These are phyloP conservation scores for Mucor sp. DNA, from an alignment of 371 early-diverging fungal species.

Conservation along the genomic window DNA sequence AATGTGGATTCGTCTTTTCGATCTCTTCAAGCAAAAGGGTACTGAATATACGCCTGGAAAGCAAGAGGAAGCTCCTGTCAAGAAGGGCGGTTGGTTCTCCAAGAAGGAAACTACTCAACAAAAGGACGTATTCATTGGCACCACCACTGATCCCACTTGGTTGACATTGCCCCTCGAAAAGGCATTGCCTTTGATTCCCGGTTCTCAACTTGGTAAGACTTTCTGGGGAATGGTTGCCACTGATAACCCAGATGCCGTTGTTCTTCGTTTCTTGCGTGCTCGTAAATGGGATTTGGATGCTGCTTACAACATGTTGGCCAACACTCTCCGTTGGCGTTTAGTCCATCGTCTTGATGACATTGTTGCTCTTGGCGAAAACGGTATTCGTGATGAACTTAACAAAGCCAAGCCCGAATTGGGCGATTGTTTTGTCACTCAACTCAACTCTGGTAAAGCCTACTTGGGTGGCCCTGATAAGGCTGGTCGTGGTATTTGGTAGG, in stretches of 20 bases:
- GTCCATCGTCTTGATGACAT: slow-evolving; percentile 59
- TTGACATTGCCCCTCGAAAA: slow-evolving; percentile 36
- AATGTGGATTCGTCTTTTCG: slow-evolving; percentile 55
- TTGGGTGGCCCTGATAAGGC: slow-evolving; percentile 61
- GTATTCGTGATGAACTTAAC: slow-evolving; percentile 44
- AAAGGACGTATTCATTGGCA: slow-evolving; percentile 53
- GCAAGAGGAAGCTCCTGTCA: slow-evolving; percentile 10
- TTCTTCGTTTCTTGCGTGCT: slow-evolving; percentile 76
- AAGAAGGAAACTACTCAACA: slow-evolving; percentile 37
- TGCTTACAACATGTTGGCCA: slow-evolving; percentile 64
- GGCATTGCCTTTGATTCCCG: slow-evolving; percentile 45
- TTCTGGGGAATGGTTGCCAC: slow-evolving; percentile 61
- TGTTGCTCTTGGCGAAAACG: slow-evolving; percentile 58
- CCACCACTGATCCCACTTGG: slow-evolving; percentile 49
- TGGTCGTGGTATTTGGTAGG: slow-evolving; percentile 62
- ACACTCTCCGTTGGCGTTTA: slow-evolving; percentile 69
- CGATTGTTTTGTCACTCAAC: slow-evolving; percentile 44
- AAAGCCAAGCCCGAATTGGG: slow-evolving; percentile 46
- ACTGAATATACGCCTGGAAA: slow-evolving; percentile 22
- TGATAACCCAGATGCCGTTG: slow-evolving; percentile 70
- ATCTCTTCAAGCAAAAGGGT: slow-evolving; percentile 50
- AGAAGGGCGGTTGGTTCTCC: slow-evolving; percentile 37
- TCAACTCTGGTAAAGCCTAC: slow-evolving; percentile 58
- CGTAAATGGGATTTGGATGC: slow-evolving; percentile 77
- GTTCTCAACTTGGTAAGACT: slow-evolving; percentile 34